A percentile compares a stretch with the other conserved stretches of the same genome.
phyloP scores from a whole-genome alignment of 2,329 filamentous ascomycete genomes.

The Neoascochyta sp. region DNA sequence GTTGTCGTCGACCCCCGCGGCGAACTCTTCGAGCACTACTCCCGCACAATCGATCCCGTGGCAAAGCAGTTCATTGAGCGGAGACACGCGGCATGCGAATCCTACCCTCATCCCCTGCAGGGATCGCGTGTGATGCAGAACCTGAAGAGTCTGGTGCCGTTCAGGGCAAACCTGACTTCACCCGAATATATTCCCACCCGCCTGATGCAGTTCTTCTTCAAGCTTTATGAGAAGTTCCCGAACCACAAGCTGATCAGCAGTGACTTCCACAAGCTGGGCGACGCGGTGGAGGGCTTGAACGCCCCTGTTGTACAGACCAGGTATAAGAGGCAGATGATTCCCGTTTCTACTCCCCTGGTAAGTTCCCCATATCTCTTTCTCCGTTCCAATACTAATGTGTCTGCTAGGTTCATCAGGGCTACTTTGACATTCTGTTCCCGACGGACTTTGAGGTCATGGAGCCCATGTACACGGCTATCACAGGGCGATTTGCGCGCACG shows the following conservation, averaged over 20 bases:
- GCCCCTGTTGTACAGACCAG: slow-evolving; percentile 95
- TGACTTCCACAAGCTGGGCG: slow-evolving; percentile 84
- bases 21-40: slow-evolving; percentile 95
- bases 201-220: slow-evolving; percentile 94
- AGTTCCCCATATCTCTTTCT: slow-evolving; percentile 33
- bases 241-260: slow-evolving; percentile 82
- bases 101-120: slow-evolving; percentile 61
- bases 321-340: slow-evolving; percentile 80
- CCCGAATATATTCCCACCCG: slow-evolving; percentile 94
- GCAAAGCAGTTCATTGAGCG: slow-evolving; percentile 79
- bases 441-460: slow-evolving; percentile 92
- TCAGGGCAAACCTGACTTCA: slow-evolving; percentile 69
- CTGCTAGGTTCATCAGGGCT: slow-evolving; percentile 85
- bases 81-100: slow-evolving; percentile 67
- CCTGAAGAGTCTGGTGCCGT: slow-evolving; percentile 62
- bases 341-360: slow-evolving; percentile 86
- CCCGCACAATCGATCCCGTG: slow-evolving; percentile 72
- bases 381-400: slow-evolving; percentile 3
- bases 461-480: slow-evolving; percentile 87
- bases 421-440: slow-evolving; percentile 98
- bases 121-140: slow-evolving; percentile 55
- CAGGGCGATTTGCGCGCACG: slow-evolving; percentile 83
- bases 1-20: slow-evolving; percentile 81
- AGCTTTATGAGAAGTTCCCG: slow-evolving; percentile 83
- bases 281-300: slow-evolving; percentile 79